Evolutionary conservation across 23 red algal genomes (phyloP), one percentile per base, ranked within the genome.

Genomic region (Chondrus crispus): DNA sequence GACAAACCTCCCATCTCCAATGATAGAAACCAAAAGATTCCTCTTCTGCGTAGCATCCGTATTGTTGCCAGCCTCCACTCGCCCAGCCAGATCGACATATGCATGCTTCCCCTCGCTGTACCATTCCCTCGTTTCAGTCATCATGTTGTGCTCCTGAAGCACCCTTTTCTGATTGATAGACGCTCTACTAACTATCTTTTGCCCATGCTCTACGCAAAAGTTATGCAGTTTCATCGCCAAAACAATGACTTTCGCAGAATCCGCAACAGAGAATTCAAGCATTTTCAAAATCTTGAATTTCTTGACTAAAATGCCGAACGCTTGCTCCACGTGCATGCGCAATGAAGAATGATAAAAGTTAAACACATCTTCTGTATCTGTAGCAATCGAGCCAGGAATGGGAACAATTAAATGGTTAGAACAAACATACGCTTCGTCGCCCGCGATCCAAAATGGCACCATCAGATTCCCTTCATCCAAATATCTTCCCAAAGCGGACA

Each of bases 381-480:
- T 19, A 10, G 60, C 18, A 22, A 30, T 32, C 9, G 60, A 10
- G 18, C 24, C 60, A 30, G 60, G 0, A 20, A 66, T 20, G 24
- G 18, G 60, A 66, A 32, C 35, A 30, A 16, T 2, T 32, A 66
- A 22, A 8, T 66, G 18, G 8, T 22, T 30, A 30, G 9, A 30
- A 32, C 60, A 1, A 30, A 8, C 35, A 19, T 66, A 66, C 1
- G 11, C 60, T 32, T 66, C 10, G 18, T 66, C 81, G 5, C 52
- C 57, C 22, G 3, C 81, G 26, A 85, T 66, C 55, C 3, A 85
- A 85, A 85, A 85, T 22, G 63, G 54, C 20, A 43, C 18, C n/a
- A 10, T 4, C 16, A 85, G 57, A 18, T 18, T 22, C 5, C 62
- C 11, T 5, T 46, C 29, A 24, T 85, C 30, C 1, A 85, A 42